phyloP scores from a whole-genome alignment of 352 stramenopile genomes.

The Pythium coloratum region DNA sequence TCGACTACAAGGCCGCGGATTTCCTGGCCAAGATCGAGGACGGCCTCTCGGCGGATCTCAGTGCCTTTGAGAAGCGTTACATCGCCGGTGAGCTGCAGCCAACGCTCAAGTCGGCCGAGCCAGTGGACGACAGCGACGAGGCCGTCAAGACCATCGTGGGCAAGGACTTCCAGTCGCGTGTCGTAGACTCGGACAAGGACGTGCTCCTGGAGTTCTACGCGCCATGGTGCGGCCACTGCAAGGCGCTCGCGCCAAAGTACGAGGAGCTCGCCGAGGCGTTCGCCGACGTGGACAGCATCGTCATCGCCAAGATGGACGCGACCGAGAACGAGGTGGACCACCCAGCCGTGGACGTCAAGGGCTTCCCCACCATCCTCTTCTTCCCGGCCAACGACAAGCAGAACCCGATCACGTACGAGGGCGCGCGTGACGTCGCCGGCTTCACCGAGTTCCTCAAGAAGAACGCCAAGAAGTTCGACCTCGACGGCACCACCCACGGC shows the following conservation, averaged over 20 bases:
- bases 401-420: slow-evolving; percentile 86
- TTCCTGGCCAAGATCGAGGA: slow-evolving; percentile 69
- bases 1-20: slow-evolving; percentile 72
- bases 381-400: slow-evolving; percentile 91
- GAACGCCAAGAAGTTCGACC: slow-evolving; percentile 82
- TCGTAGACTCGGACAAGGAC: slow-evolving; percentile 88
- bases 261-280: slow-evolving; percentile 90
- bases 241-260: slow-evolving; percentile 88
- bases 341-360: slow-evolving; percentile 85
- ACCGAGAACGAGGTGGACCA: slow-evolving; percentile 95
- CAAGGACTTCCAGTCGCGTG: slow-evolving; percentile 90
- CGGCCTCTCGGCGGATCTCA: slow-evolving; percentile 49
- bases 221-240: slow-evolving; percentile 83
- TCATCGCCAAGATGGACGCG: slow-evolving; percentile 96
- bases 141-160: slow-evolving; percentile 92
- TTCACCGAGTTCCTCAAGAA: slow-evolving; percentile 89
- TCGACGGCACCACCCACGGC: slow-evolving; percentile 61
- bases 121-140: slow-evolving; percentile 84
- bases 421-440: slow-evolving; percentile 76
- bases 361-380: slow-evolving; percentile 95
- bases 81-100: slow-evolving; percentile 85
- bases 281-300: slow-evolving; percentile 86
- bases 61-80: slow-evolving; percentile 81
- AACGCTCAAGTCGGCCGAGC: slow-evolving; percentile 93
- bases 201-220: slow-evolving; percentile 84